These are phyloP conservation scores for Tylopilus sp. DNA, from an alignment of 1,284 basidiomycete genomes.

Conservation along the genomic window DNA sequence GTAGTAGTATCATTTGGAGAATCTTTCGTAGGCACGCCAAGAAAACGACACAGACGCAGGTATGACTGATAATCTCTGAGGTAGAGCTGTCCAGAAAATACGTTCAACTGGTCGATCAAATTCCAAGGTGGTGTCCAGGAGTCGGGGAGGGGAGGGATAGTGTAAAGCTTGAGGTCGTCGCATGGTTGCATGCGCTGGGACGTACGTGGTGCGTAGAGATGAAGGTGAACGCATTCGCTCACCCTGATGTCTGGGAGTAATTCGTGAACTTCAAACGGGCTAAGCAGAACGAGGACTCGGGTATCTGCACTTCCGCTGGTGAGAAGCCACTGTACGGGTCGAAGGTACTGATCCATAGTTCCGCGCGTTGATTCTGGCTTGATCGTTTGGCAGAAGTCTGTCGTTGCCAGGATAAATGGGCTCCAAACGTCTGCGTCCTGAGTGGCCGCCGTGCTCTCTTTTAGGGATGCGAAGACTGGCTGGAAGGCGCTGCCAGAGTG, in stretches of 20 bases:
- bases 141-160: slow-evolving; percentile 36
- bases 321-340: slow-evolving; percentile 55
- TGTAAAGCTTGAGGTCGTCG: slow-evolving; percentile 51
- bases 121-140: no score
- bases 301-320: slow-evolving; percentile 20
- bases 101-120: slow-evolving; percentile 21
- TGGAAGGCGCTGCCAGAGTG: no score
- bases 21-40: no score
- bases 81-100: slow-evolving; percentile 48
- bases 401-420: slow-evolving; percentile 31
- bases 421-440: slow-evolving; percentile 17
- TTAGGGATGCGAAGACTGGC: no score
- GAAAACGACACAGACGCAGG: no score
- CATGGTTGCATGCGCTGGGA: slow-evolving; percentile 8
- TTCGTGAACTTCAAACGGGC: slow-evolving; percentile 15
- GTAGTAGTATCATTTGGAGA: no score
- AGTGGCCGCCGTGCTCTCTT: not conserved
- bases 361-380: no score
- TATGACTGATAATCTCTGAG: slow-evolving; percentile 42
- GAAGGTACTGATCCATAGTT: slow-evolving; percentile 43
- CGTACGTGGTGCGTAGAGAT: no score
- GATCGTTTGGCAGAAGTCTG: slow-evolving; percentile 28
- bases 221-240: no score
- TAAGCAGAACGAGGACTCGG: slow-evolving; percentile 22
- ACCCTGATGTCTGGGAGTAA: no score